phyloP scores from a whole-genome alignment of 495 filamentous ascomycete genomes.

The Tuber melanosporum region DNA sequence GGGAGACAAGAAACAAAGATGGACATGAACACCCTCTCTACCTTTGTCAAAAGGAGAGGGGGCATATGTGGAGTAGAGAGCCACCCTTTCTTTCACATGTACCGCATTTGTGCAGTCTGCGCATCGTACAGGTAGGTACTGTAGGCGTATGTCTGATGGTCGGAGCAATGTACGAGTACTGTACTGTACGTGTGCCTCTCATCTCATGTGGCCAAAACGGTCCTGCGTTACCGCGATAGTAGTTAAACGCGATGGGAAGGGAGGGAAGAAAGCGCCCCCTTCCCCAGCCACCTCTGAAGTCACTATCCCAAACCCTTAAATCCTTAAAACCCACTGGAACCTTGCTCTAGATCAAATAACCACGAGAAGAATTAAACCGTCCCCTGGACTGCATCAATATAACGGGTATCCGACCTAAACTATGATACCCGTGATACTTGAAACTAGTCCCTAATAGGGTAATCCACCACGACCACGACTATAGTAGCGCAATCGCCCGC shows the following conservation, averaged over 20 bases:
- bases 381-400: neutral
- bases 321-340: neutral
- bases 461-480: neutral
- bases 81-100: neutral
- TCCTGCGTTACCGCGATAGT: neutral
- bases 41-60: neutral
- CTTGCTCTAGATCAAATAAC: neutral
- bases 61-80: neutral
- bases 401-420: neutral
- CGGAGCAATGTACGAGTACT: neutral
- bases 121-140: neutral
- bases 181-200: neutral
- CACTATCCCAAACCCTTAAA: neutral
- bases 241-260: neutral
- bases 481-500: neutral
- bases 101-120: neutral
- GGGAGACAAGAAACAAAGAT: neutral
- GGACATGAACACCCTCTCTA: neutral
- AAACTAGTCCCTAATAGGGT: neutral
- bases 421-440: neutral
- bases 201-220: slow-evolving; percentile 2
- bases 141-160: neutral
- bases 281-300: neutral
- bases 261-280: neutral
- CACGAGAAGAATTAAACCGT: neutral